phyloP scores from a whole-genome alignment of 495 filamentous ascomycete species.

The Lasiosphaeria hispida region DNA sequence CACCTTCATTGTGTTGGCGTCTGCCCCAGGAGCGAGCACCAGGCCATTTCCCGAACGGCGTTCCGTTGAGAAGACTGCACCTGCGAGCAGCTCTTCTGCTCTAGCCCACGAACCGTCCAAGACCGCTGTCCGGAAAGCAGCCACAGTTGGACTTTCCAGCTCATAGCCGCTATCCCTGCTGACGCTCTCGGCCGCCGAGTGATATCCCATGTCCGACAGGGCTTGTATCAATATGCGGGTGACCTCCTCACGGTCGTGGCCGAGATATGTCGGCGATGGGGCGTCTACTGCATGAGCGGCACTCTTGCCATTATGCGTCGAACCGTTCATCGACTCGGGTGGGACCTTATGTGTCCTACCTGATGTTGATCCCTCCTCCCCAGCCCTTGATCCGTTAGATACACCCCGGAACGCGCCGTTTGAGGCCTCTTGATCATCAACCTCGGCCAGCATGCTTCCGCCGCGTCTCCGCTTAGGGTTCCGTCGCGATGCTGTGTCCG shows the following conservation, averaged over 20 bases:
- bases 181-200: slow-evolving; percentile 67
- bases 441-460: slow-evolving; percentile 33
- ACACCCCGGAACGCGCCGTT: slow-evolving; percentile 36
- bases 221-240: slow-evolving; percentile 91
- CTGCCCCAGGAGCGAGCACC: slow-evolving; percentile 44
- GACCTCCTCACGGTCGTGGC: slow-evolving; percentile 90
- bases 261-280: slow-evolving; percentile 48
- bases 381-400: slow-evolving; percentile 39
- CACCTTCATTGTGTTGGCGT: slow-evolving; percentile 57
- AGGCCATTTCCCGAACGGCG: slow-evolving; percentile 46
- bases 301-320: slow-evolving; percentile 34
- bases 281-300: slow-evolving; percentile 11
- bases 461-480: slow-evolving; percentile 25
- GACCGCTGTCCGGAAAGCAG: slow-evolving; percentile 78
- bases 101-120: slow-evolving; percentile 78
- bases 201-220: slow-evolving; percentile 82
- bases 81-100: slow-evolving; percentile 79
- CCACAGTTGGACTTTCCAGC: slow-evolving; percentile 80
- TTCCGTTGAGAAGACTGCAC: slow-evolving; percentile 43
- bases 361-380: slow-evolving; percentile 24
- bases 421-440: slow-evolving; percentile 31
- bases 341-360: slow-evolving; percentile 40
- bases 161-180: slow-evolving; percentile 82
- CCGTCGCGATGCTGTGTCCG: slow-evolving; percentile 6
- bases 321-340: slow-evolving; percentile 37